A percentile compares a stretch with the other conserved stretches of the same genome.
Evolutionary conservation across 2,329 filamentous ascomycete species (phyloP).

Genomic region (Nemania serpens): DNA sequence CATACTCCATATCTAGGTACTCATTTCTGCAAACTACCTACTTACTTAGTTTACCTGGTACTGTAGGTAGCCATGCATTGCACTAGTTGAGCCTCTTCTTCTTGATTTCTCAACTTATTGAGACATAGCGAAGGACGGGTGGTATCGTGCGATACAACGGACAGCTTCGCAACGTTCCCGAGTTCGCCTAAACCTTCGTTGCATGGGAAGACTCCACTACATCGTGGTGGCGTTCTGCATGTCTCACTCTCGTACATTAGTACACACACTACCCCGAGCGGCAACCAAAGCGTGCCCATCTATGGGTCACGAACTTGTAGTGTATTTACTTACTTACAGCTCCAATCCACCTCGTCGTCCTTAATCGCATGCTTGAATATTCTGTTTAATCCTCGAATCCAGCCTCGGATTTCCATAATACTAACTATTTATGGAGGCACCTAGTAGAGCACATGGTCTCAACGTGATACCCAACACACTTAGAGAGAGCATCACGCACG

Average conservation of each 20-base stretch:
- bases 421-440: too few relatives aligned
- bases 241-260: slow-evolving; percentile 36
- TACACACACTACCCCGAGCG: slow-evolving; percentile 5
- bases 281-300: slow-evolving; percentile 1
- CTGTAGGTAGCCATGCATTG: too few relatives aligned
- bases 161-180: not conserved
- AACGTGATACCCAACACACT: too few relatives aligned
- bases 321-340: too few relatives aligned
- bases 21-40: too few relatives aligned
- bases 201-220: slow-evolving; percentile 41
- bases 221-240: slow-evolving; percentile 38
- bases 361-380: not conserved
- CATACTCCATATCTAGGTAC: too few relatives aligned
- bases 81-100: too few relatives aligned
- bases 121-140: not conserved
- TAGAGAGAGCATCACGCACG: not conserved
- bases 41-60: too few relatives aligned
- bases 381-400: too few relatives aligned
- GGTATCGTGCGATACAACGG: not conserved
- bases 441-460: too few relatives aligned
- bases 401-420: too few relatives aligned
- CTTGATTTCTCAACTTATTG: too few relatives aligned
- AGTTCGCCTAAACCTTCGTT: slow-evolving; percentile 19
- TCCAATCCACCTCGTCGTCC: not conserved
- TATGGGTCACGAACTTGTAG: slow-evolving; percentile 9